A percentile compares a stretch with the other conserved stretches of the same genome.
Conservation (phyloP, 176 grass and related monocot species). For the Oryza meyeriana region DNA sequence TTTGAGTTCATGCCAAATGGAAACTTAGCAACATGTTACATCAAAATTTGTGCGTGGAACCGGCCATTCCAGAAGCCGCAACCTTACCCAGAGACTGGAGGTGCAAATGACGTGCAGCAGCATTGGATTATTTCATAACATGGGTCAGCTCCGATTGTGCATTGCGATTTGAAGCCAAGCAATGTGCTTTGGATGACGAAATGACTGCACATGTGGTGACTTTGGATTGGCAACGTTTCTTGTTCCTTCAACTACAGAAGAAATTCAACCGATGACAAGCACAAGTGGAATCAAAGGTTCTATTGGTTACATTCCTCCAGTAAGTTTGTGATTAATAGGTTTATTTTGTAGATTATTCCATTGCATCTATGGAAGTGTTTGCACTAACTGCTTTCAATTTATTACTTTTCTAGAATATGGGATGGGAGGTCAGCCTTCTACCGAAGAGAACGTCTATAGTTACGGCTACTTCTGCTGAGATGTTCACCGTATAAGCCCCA, state of each 20-base stretch:
- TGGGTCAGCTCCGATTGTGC: slow-evolving; percentile 24
- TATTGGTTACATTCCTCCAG: slow-evolving; percentile 56
- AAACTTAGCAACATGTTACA: too few relatives aligned
- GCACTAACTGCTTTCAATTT: too few relatives aligned
- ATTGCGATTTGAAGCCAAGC: slow-evolving; percentile 55
- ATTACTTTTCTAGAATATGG: too few relatives aligned
- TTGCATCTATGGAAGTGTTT: too few relatives aligned
- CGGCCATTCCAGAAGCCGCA: too few relatives aligned
- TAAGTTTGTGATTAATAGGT: background rate
- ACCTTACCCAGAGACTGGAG: too few relatives aligned
- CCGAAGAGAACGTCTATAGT: too few relatives aligned
- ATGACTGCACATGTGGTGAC: slow-evolving; percentile 42
- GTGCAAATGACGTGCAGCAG: slow-evolving; percentile 16
- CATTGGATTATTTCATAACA: slow-evolving; percentile 52
- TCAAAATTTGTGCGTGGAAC: too few relatives aligned
- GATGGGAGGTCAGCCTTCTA: too few relatives aligned
- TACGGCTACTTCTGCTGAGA: slow-evolving; percentile 48
- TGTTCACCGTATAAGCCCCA: slow-evolving; percentile 44
- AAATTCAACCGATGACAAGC: background rate
- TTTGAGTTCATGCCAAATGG: slow-evolving; percentile 36
- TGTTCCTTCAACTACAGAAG: background rate
- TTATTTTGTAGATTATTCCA: background rate
- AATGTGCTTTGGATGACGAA: slow-evolving; percentile 47
- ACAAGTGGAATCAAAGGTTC: slow-evolving; percentile 36
- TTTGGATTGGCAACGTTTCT: slow-evolving; percentile 48